Evolutionary conservation across 2,329 filamentous ascomycete genomes (phyloP), one percentile per base, ranked within the genome.

Genomic region (Cryphonectria radicalis): DNA sequence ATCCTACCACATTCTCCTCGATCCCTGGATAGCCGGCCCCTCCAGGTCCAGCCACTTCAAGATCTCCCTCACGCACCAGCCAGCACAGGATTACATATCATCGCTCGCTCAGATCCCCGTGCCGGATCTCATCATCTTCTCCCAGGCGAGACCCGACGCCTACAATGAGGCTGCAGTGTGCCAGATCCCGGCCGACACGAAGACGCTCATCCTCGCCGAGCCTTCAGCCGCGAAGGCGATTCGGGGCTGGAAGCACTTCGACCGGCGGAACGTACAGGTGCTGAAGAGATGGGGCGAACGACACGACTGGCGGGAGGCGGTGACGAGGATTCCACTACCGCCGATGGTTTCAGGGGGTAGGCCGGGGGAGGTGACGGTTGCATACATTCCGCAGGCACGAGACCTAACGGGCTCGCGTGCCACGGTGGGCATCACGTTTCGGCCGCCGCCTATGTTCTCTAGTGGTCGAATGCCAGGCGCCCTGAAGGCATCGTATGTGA

Each of bases 401-500:
- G 90, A 92, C 75, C 76, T 90, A 4, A 88, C 87, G 10, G 86
- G 87, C 3, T 76, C 92, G 0, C 90, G 92, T 77, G 88, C 88
- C 70, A 91, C 90, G 14, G 86, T 93, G 74, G 91, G 89, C 19
- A 91, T 94, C 75, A 94, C 91, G 0, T 94, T 93, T 77, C 86
- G 87, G 25, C 86, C 91, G 28, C 89, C 91, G 0, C 76, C 80
- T 22, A 28, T 62, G 14, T 78, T 28, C 25, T 25, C 25, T 14
- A 57, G 53, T 4, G n/a, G 53, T 28, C 53, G 53, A 17, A 17
- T 25, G 53, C 53, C 53, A 57, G 53, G 25, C 25, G 53, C 53
- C 53, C 14, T 43, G 32, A 43, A 32, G 64, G 43, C 46, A 25
- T 4, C 46, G 46, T n/a, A 35, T 43, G 13, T 25, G 25, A 28